A percentile compares a stretch with the other conserved stretches of the same genome.
Evolutionary conservation across 2,329 filamentous ascomycete genomes (phyloP).

Genomic region (Neocucurbitaria cava): DNA sequence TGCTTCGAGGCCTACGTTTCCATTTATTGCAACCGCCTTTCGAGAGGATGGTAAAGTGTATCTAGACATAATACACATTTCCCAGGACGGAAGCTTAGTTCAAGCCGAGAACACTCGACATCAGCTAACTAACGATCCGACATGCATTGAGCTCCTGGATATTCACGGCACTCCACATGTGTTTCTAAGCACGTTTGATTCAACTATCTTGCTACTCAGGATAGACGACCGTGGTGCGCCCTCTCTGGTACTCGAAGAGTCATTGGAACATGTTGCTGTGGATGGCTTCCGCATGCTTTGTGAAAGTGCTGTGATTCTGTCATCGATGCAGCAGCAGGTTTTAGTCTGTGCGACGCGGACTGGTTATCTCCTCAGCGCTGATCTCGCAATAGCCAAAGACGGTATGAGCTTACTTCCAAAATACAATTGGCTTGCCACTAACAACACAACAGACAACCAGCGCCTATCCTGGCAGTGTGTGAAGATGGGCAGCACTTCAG

Average conservation of each 20-base stretch:
- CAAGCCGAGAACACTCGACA: constrained; percentile 10
- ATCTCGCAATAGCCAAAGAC: constrained; percentile 2
- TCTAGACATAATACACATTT: constrained; percentile 29
- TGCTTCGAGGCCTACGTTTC: constrained; percentile 18
- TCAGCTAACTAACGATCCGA: constrained; percentile 35
- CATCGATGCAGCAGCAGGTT: constrained; percentile 8
- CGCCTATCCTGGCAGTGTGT: constrained; percentile 12
- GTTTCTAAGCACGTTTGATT: constrained; percentile 40
- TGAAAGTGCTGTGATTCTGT: constrained; percentile 39
- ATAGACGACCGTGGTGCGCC: constrained; percentile 14
- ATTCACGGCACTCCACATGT: constrained; percentile 25
- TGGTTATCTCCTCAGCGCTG: constrained; percentile 35
- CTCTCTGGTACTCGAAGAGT: constrained; percentile 14
- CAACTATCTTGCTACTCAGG: constrained; percentile 30
- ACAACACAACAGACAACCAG: constrained; percentile 4
- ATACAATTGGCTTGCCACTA: neutral
- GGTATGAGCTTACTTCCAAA: constrained; percentile 11
- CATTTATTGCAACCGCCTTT: constrained; percentile 28
- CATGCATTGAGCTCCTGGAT: constrained; percentile 42
- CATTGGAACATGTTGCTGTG: constrained; percentile 6
- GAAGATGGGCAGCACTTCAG: constrained; percentile 40
- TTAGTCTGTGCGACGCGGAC: constrained; percentile 48
- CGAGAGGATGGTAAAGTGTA: constrained; percentile 27
- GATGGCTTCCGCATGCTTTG: constrained; percentile 27
- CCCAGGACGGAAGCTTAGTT: constrained; percentile 22